Conservation (phyloP, 2,329 filamentous ascomycete species). For the Alternaria hordeiaustralica region DNA sequence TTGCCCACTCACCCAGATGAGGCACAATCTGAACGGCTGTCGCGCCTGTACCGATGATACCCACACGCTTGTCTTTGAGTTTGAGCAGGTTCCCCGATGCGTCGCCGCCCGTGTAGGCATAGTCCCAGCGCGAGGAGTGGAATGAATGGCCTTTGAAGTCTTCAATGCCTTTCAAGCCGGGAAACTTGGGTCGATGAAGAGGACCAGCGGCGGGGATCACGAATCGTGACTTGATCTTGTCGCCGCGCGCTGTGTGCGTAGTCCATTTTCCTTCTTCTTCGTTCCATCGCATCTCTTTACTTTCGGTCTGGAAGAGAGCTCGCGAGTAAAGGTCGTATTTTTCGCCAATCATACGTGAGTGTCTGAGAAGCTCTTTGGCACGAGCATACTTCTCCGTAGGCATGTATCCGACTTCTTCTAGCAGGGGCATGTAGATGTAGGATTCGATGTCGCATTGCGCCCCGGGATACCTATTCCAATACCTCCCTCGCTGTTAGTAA, state of each 20-base stretch:
- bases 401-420: constrained; percentile 53
- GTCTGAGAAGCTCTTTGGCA: constrained; percentile 55
- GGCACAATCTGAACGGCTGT: constrained; percentile 47
- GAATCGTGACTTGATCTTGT: constrained; percentile 48
- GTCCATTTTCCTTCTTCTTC: constrained; percentile 45
- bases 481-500: constrained; percentile 33
- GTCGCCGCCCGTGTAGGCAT: constrained; percentile 32
- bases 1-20: constrained; percentile 54
- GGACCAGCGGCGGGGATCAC: constrained; percentile 52
- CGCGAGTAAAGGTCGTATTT: constrained; percentile 51
- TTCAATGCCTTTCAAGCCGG: constrained; percentile 31
- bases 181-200: constrained; percentile 50
- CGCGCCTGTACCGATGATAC: constrained; percentile 44
- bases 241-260: constrained; percentile 30
- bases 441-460: constrained; percentile 37
- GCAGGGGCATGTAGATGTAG: constrained; percentile 38
- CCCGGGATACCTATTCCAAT: constrained; percentile 50
- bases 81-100: constrained; percentile 35
- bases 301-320: constrained; percentile 55
- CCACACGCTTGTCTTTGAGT: constrained; percentile 46
- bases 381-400: constrained; percentile 59
- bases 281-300: constrained; percentile 57
- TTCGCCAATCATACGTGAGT: constrained; percentile 55
- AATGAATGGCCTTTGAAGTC: constrained; percentile 38
- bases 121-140: constrained; percentile 39